Evolutionary conservation across 2,329 filamentous ascomycete species (phyloP).

Genomic region (Aciculosporium take): DNA sequence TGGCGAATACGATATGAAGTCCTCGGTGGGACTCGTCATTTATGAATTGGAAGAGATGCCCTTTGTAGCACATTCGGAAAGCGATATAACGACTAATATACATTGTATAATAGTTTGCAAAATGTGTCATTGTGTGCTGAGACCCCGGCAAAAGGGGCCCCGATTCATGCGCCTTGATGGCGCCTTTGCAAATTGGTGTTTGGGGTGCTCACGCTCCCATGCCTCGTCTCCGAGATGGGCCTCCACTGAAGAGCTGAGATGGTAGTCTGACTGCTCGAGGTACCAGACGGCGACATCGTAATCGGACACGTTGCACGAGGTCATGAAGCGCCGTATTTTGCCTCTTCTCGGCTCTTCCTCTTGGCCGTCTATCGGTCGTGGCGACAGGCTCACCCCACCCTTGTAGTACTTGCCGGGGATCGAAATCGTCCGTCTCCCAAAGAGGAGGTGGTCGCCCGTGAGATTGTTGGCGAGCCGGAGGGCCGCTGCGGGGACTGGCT

Average conservation of each 20-base stretch:
- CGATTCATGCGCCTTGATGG: constrained; percentile 17
- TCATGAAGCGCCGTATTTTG: constrained; percentile 65
- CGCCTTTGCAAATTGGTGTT: constrained; percentile 11
- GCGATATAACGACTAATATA: constrained; percentile 7
- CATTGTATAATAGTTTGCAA: neutral
- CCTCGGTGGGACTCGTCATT: constrained; percentile 14
- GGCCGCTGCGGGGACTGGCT: constrained; percentile 46
- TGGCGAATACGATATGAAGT: constrained; percentile 15
- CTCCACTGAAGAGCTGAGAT: constrained; percentile 49
- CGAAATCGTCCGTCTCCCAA: constrained; percentile 52
- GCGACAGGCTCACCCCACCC: constrained; percentile 52
- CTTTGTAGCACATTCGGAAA: constrained; percentile 3
- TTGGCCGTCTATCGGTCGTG: constrained; percentile 57
- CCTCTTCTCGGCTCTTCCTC: constrained; percentile 58
- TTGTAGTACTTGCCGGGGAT: constrained; percentile 60
- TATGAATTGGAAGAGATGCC: constrained; percentile 13
- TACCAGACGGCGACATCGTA: constrained; percentile 66
- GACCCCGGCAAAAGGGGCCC: constrained; percentile 19
- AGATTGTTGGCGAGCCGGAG: constrained; percentile 56
- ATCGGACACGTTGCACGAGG: constrained; percentile 61
- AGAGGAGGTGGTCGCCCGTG: constrained; percentile 55
- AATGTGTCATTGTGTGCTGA: constrained; percentile 2
- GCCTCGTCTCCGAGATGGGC: constrained; percentile 56
- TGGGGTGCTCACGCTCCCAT: constrained; percentile 58
- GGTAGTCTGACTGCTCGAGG: constrained; percentile 53